These are phyloP conservation scores for Colletotrichum horii DNA, from an alignment of 2,329 filamentous ascomycete genomes.

Conservation along the genomic window DNA sequence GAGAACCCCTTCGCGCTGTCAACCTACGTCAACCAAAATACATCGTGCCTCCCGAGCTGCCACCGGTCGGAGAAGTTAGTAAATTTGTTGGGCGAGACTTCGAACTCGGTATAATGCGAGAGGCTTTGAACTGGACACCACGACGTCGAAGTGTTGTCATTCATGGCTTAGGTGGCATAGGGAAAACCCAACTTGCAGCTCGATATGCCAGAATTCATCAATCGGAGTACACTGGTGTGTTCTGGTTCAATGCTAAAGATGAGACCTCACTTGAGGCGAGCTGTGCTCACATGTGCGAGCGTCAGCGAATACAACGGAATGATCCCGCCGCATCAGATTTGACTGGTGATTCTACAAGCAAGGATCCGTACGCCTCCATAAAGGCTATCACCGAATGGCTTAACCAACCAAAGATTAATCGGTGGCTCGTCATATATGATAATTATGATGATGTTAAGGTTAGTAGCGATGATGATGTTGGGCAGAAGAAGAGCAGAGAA, in stretches of 20 bases:
- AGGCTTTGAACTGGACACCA: neutral
- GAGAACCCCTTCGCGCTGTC: too few relatives aligned
- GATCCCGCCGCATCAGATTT: slow-evolving; percentile 30
- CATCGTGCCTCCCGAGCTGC: too few relatives aligned
- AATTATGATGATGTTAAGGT: slow-evolving; percentile 45
- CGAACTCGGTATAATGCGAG: neutral
- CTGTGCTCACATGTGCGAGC: slow-evolving; percentile 30
- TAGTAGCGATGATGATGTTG: too few relatives aligned
- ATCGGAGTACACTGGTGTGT: slow-evolving; percentile 39
- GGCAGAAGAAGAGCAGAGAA: too few relatives aligned
- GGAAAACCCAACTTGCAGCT: slow-evolving; percentile 48
- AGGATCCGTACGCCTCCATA: slow-evolving; percentile 30
- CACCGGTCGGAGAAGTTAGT: too few relatives aligned
- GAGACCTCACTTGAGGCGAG: slow-evolving; percentile 40
- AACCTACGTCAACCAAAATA: too few relatives aligned
- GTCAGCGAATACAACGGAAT: too few relatives aligned
- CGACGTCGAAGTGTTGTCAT: slow-evolving; percentile 31
- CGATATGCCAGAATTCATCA: slow-evolving; percentile 38
- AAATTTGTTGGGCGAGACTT: too few relatives aligned
- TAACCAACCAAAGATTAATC: slow-evolving; percentile 33
- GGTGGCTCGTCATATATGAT: slow-evolving; percentile 45
- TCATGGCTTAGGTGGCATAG: slow-evolving; percentile 48
- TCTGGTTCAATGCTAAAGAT: slow-evolving; percentile 48
- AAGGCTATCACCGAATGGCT: slow-evolving; percentile 49
- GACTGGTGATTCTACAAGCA: slow-evolving; percentile 24